phyloP scores from a whole-genome alignment of 495 filamentous ascomycete genomes.

The Platismatia glauca region DNA sequence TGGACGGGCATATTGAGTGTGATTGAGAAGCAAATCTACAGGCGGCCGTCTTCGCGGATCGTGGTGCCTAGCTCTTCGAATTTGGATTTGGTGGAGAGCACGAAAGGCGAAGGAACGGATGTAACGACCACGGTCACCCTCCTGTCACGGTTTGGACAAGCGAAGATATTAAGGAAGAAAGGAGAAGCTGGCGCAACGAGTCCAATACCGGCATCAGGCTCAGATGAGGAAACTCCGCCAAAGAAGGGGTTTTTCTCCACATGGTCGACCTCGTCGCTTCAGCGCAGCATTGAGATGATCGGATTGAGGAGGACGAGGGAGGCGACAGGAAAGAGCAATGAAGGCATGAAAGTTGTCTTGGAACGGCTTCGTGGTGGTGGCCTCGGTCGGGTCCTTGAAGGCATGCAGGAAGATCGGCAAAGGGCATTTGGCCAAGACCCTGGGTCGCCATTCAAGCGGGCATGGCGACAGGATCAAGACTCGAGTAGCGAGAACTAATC shows the following conservation, averaged over 20 bases:
- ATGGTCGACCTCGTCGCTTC: constrained; percentile 73
- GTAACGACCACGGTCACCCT: constrained; percentile 82
- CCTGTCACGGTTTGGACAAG: constrained; percentile 68
- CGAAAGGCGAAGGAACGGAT: constrained; percentile 55
- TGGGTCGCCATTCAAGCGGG: constrained; percentile 33
- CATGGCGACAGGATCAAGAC: constrained; percentile 37
- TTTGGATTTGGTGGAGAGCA: constrained; percentile 27
- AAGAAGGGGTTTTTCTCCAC: constrained; percentile 57
- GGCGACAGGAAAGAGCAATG: constrained; percentile 75
- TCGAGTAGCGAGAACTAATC: constrained; percentile 1
- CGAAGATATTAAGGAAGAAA: constrained; percentile 49
- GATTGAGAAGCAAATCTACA: constrained; percentile 77
- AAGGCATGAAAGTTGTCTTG: constrained; percentile 92
- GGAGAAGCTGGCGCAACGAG: constrained; percentile 25
- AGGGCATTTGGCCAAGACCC: constrained; percentile 38
- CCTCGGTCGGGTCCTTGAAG: constrained; percentile 76
- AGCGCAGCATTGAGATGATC: constrained; percentile 83
- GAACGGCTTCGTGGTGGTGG: constrained; percentile 75
- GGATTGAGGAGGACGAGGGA: constrained; percentile 75
- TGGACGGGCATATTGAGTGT: constrained; percentile 90
- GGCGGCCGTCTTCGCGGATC: constrained; percentile 30
- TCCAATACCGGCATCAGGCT: constrained; percentile 10
- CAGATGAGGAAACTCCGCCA: constrained; percentile 43
- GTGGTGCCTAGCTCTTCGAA: constrained; percentile 24
- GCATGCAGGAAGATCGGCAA: constrained; percentile 64